Percentiles rank a stretch among this genome's conserved stretches.
Conservation (phyloP, 169 alveolate species). For the Ichthyophthirius multifiliis region DNA sequence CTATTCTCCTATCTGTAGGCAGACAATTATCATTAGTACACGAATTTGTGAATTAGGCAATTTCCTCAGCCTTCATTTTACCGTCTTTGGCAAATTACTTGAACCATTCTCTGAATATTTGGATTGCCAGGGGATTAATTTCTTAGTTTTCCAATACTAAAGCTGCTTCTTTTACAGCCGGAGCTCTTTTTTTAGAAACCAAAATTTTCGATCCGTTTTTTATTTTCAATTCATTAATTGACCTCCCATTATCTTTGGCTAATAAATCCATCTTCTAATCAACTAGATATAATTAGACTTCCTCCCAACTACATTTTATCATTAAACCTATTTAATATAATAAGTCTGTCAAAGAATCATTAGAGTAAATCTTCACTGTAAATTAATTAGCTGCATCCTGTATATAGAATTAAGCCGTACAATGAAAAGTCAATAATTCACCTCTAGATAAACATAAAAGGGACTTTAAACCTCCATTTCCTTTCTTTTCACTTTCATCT, state of each 20-base stretch:
- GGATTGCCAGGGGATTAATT: not conserved
- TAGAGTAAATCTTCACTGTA: slow-evolving; percentile 42
- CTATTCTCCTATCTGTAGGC: slow-evolving; percentile 47
- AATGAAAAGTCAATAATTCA: slow-evolving; percentile 37
- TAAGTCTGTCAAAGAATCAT: slow-evolving; percentile 53
- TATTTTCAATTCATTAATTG: not conserved
- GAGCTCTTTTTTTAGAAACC: not conserved
- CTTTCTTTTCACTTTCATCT: slow-evolving; percentile 72
- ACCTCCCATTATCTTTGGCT: slow-evolving; percentile 68
- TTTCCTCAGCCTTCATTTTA: slow-evolving; percentile 59
- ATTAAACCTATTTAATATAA: not conserved
- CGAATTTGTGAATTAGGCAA: slow-evolving; percentile 53
- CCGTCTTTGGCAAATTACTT: slow-evolving; percentile 59
- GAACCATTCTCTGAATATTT: slow-evolving; percentile 68
- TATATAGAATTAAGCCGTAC: slow-evolving; percentile 20
- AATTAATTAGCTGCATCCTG: slow-evolving; percentile 40
- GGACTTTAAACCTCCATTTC: slow-evolving; percentile 74
- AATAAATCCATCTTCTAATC: slow-evolving; percentile 44
- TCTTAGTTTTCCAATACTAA: not conserved
- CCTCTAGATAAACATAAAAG: slow-evolving; percentile 69
- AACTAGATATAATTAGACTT: slow-evolving; percentile 19
- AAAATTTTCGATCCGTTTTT: not conserved
- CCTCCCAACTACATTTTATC: not conserved
- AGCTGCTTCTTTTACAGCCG: not conserved
- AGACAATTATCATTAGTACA: slow-evolving; percentile 63